Conservation (phyloP, 2,329 filamentous ascomycete genomes). For the Tolypocladium ovalisporum region DNA sequence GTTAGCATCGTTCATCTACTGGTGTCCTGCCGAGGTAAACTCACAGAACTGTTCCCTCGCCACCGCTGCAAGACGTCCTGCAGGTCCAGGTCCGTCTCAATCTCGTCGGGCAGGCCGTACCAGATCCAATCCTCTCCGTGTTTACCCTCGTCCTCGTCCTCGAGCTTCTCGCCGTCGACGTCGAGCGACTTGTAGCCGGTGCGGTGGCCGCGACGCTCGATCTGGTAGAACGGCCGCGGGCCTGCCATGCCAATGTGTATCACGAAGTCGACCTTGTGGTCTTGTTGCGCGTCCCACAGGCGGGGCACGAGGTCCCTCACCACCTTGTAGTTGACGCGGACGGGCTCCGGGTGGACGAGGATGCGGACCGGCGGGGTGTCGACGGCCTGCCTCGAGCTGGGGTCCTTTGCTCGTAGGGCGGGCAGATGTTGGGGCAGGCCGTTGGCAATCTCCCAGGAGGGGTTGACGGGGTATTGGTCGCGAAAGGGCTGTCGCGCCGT, state of each 20-base stretch:
- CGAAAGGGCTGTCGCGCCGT: slow-evolving; percentile 56
- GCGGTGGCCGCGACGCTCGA: slow-evolving; percentile 61
- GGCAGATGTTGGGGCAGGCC: slow-evolving; percentile 56
- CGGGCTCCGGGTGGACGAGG: slow-evolving; percentile 51
- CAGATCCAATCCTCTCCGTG: slow-evolving; percentile 39
- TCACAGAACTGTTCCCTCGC: slow-evolving; percentile 39
- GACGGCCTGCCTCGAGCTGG: slow-evolving; percentile 14
- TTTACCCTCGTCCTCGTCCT: slow-evolving; percentile 40
- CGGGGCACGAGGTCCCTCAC: slow-evolving; percentile 53
- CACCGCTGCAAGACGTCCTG: slow-evolving; percentile 46
- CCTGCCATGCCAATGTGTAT: slow-evolving; percentile 77
- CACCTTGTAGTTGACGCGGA: slow-evolving; percentile 60
- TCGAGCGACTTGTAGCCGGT: slow-evolving; percentile 62
- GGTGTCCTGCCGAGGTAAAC: slow-evolving; percentile 8
- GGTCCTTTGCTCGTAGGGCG: slow-evolving; percentile 31
- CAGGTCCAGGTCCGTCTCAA: slow-evolving; percentile 46
- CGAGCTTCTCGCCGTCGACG: slow-evolving; percentile 51
- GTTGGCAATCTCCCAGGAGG: slow-evolving; percentile 68
- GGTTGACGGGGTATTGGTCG: slow-evolving; percentile 60
- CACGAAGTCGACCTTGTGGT: slow-evolving; percentile 47
- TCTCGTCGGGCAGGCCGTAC: slow-evolving; percentile 40
- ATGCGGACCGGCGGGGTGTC: slow-evolving; percentile 44
- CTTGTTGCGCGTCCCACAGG: slow-evolving; percentile 39
- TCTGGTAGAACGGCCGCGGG: slow-evolving; percentile 49
- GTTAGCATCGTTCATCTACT: neutral